Percentiles rank a stretch among this genome's conserved stretches.
phyloP scores from a whole-genome alignment of 495 filamentous ascomycete genomes.

The Hypoxylon lenormandii region DNA sequence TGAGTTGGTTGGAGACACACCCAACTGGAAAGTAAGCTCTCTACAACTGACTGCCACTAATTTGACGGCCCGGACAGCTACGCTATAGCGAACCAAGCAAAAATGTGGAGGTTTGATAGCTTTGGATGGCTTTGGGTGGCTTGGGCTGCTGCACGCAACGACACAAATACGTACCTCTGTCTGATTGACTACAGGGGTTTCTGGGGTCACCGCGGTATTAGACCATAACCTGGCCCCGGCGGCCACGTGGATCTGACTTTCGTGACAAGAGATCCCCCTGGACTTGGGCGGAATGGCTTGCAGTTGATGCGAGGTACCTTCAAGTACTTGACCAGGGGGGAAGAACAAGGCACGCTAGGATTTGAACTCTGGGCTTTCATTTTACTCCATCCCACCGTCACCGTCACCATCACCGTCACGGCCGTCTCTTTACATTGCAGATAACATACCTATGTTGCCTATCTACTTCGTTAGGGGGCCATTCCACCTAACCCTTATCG shows the following conservation, averaged over 20 bases:
- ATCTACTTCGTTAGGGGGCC: constrained; percentile 10
- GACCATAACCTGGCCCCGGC: constrained; percentile 55
- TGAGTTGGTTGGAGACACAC: constrained; percentile 17
- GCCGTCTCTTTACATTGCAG: constrained; percentile 13
- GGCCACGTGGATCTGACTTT: constrained; percentile 58
- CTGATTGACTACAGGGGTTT: constrained; percentile 43
- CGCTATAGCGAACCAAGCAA: constrained; percentile 22
- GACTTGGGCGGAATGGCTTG: constrained; percentile 45
- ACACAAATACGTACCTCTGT: constrained; percentile 6
- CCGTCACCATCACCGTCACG: constrained; percentile 43
- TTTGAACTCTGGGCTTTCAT: constrained; percentile 30
- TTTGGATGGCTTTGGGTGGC: too few species aligned
- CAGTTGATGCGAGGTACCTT: constrained; percentile 43
- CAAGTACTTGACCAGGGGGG: constrained; percentile 41
- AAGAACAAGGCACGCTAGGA: constrained; percentile 3
- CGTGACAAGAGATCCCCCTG: constrained; percentile 48
- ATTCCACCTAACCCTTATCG: constrained; percentile 13
- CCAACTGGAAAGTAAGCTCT: constrained; percentile 23
- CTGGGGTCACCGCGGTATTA: constrained; percentile 53
- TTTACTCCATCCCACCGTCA: constrained; percentile 43
- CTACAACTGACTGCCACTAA: too few species aligned
- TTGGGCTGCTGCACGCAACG: constrained; percentile 37
- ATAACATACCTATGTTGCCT: too few species aligned
- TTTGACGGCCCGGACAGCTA: too few species aligned
- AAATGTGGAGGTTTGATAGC: constrained; percentile 42